Base-by-base conservation (phyloP, 345 rosid species). In the Moricandia arvensis region DNA sequence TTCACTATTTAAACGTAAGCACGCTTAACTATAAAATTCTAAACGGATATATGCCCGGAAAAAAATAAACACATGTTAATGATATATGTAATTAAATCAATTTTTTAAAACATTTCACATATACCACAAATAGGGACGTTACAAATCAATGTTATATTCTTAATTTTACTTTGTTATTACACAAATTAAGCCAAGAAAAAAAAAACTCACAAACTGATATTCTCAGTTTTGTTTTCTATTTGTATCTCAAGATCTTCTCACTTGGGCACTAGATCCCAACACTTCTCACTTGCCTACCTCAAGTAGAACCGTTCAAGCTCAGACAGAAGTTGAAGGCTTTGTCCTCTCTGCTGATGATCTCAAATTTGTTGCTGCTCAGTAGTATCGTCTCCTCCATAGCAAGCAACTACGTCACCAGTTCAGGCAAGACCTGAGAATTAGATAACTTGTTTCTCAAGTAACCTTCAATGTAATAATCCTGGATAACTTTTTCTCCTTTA, bases 191-290 rank as follows among this genome's bases (percentile, higher is more conserved):
- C n/a, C n/a, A n/a, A n/a, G n/a, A n/a, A n/a, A n/a, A n/a, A n/a
- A n/a, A n/a, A n/a, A n/a, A n/a, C n/a, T n/a, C n/a, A n/a, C n/a
- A n/a, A n/a, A n/a, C n/a, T n/a, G n/a, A n/a, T n/a, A n/a, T n/a
- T n/a, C n/a, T n/a, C n/a, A n/a, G n/a, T n/a, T n/a, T n/a, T n/a
- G n/a, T n/a, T n/a, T n/a, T n/a, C n/a, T n/a, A n/a, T n/a, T n/a
- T n/a, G n/a, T n/a, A n/a, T n/a, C n/a, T n/a, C n/a, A n/a, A 30
- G 85, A 80, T 49, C 77, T 83, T 66, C 81, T 83, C 35, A 80
- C 80, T 24, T 63, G 86, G 86, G 90, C 88, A 35, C 65, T 87
- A 2, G 87, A 87, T 73, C 87, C 88, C 15, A 78, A 82, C 54
- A 53, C 70, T 71, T 59, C 78, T 35, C 35, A 80, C 11, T 58